Conservation (phyloP, 306 rosid genomes). For the Cucurbita argyrosperma region DNA sequence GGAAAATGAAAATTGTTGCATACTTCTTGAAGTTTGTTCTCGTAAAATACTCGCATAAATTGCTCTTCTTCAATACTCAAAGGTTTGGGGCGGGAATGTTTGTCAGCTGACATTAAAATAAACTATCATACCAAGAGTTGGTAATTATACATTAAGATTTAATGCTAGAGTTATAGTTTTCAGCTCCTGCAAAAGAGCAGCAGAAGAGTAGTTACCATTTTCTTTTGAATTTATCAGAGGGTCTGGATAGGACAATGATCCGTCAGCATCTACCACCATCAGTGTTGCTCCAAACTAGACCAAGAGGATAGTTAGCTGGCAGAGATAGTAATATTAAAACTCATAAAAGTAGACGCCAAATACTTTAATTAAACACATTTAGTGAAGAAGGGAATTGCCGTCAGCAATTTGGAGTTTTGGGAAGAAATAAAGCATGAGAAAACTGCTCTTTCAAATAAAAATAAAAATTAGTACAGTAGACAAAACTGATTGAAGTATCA, state of each 20-base stretch:
- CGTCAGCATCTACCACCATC: conserved; percentile 66
- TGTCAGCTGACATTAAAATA: conserved; percentile 41
- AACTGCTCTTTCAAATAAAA: neutral
- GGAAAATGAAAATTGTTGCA: conserved; percentile 76
- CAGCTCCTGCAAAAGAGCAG: neutral
- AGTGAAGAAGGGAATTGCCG: neutral
- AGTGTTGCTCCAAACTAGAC: conserved; percentile 62
- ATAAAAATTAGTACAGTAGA: neutral
- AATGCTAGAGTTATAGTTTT: neutral
- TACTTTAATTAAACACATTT: neutral
- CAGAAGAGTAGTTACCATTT: conserved; percentile 29
- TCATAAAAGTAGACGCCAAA: neutral
- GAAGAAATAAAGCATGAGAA: neutral
- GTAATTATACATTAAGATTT: neutral
- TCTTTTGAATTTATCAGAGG: conserved; percentile 38
- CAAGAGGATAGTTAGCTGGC: neutral
- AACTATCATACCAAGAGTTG: conserved; percentile 8
- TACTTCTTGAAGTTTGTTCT: conserved; percentile 53
- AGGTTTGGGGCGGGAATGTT: conserved; percentile 64
- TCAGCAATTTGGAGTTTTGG: neutral
- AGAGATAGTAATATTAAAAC: neutral
- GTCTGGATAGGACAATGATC: conserved; percentile 58
- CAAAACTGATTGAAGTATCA: neutral
- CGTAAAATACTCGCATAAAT: conserved; percentile 36
- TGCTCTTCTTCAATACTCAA: conserved; percentile 50